phyloP scores from a whole-genome alignment of 495 filamentous ascomycete species.

The Cladorrhinum samala region DNA sequence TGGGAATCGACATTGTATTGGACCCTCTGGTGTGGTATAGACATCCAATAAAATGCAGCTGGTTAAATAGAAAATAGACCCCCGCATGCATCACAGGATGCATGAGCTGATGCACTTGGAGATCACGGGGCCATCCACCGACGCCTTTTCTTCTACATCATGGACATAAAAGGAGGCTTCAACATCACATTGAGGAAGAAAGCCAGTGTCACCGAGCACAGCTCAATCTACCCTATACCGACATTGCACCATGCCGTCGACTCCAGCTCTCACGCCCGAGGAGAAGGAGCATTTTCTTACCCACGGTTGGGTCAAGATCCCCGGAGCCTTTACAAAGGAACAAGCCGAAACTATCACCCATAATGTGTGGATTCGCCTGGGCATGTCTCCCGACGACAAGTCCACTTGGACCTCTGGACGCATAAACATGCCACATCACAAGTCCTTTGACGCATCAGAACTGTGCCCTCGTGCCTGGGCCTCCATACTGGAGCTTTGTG shows the following conservation, averaged over 20 bases:
- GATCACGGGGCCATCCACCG: slow-evolving; percentile 9
- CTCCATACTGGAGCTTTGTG: slow-evolving; percentile 64
- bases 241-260: slow-evolving; percentile 21
- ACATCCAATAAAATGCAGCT: slow-evolving; percentile 12
- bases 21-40: no score
- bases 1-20: no score
- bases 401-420: slow-evolving; percentile 58
- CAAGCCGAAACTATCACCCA: slow-evolving; percentile 52
- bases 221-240: neutral
- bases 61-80: slow-evolving; percentile 10
- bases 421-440: slow-evolving; percentile 60
- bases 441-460: slow-evolving; percentile 43
- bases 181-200: no score
- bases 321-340: slow-evolving; percentile 49
- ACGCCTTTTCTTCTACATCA: neutral
- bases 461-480: slow-evolving; percentile 66
- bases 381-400: slow-evolving; percentile 59
- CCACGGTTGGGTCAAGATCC: slow-evolving; percentile 57
- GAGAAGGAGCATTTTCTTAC: slow-evolving; percentile 61
- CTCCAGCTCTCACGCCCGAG: slow-evolving; percentile 46
- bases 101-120: neutral
- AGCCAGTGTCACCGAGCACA: neutral
- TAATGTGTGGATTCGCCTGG: slow-evolving; percentile 64
- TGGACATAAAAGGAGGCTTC: slow-evolving; percentile 4
- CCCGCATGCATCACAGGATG: slow-evolving; percentile 2